Conservation (phyloP, 2,329 filamentous ascomycete species). For the Sclerotinia minor region DNA sequence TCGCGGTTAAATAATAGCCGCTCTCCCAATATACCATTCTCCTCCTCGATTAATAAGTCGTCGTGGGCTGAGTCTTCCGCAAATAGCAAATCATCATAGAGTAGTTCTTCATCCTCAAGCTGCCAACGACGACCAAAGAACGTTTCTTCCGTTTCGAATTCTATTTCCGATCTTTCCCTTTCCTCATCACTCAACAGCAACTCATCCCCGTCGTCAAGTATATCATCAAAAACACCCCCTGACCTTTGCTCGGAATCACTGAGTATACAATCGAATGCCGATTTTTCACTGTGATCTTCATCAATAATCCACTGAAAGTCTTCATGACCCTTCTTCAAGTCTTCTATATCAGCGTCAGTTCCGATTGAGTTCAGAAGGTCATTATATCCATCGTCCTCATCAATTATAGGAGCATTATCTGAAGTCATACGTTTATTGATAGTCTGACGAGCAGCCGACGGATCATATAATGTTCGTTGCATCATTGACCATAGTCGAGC, state of each 20-base stretch:
- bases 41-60: neutral
- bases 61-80: neutral
- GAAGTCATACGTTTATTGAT: constrained; percentile 4
- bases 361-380: constrained; percentile 12
- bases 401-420: neutral
- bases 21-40: neutral
- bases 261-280: constrained; percentile 14
- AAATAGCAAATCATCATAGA: constrained; percentile 22
- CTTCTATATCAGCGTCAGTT: neutral
- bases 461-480: constrained; percentile 33
- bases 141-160: constrained; percentile 33
- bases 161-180: constrained; percentile 28
- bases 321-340: neutral
- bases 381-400: constrained; percentile 5
- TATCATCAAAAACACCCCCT: constrained; percentile 27
- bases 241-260: constrained; percentile 3
- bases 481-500: constrained; percentile 36
- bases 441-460: constrained; percentile 23
- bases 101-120: constrained; percentile 14
- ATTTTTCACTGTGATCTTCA: constrained; percentile 4
- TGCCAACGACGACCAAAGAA: constrained; percentile 29
- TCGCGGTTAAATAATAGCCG: neutral
- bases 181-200: constrained; percentile 27
- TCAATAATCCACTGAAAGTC: constrained; percentile 15
- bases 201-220: constrained; percentile 28